Percentiles rank a stretch among this genome's conserved stretches.
phyloP scores from a whole-genome alignment of 805 yeast species.

The Blastobotrys americana region DNA sequence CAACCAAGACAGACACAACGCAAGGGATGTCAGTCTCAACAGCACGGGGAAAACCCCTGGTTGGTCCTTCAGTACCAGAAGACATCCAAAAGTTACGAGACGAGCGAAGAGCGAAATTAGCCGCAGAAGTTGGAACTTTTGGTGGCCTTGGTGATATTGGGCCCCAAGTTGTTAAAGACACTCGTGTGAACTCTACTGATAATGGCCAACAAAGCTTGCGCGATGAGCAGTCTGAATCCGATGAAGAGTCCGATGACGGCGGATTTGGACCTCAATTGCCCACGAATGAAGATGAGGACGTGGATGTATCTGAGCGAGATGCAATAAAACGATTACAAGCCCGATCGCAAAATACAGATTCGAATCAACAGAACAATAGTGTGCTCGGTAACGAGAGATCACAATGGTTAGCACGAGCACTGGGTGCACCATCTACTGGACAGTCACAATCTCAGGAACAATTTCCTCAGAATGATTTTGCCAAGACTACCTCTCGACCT shows the following conservation, averaged over 20 bases:
- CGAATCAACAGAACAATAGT: not conserved
- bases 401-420: slow-evolving; percentile 12
- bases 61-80: slow-evolving; percentile 19
- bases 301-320: slow-evolving; percentile 11
- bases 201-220: slow-evolving; percentile 1
- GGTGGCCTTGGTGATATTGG: too few species aligned
- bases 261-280: slow-evolving; percentile 19
- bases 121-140: too few species aligned
- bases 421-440: not conserved
- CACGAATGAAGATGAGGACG: not conserved
- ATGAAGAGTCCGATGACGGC: slow-evolving; percentile 9
- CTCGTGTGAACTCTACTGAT: too few species aligned
- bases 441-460: not conserved
- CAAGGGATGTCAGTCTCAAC: too few species aligned
- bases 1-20: too few species aligned
- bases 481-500: not conserved
- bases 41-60: too few species aligned
- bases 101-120: slow-evolving; percentile 4
- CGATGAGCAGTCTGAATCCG: slow-evolving; percentile 1
- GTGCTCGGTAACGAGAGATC: slow-evolving; percentile 14
- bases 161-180: too few species aligned
- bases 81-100: slow-evolving; percentile 13
- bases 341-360: slow-evolving; percentile 6
- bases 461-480: too few species aligned
- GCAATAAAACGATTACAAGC: slow-evolving; percentile 14